Evolutionary conservation across 208 protist genomes (phyloP).

Genomic region (Leishmania gerbilli): DNA sequence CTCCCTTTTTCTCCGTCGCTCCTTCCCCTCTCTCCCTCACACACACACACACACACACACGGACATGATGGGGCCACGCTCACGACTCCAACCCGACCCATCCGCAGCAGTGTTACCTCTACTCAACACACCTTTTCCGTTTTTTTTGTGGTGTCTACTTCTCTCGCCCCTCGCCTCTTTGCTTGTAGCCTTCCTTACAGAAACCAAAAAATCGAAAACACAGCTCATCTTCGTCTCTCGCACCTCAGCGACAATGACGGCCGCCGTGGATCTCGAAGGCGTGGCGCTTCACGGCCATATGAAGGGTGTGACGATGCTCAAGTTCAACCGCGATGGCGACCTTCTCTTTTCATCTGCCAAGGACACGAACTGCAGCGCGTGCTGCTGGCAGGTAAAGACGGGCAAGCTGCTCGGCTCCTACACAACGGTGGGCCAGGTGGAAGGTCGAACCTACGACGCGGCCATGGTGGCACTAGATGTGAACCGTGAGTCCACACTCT

Average conservation of each 20-base stretch:
- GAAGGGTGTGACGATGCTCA: slow-evolving; percentile 91
- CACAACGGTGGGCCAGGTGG: slow-evolving; percentile 76
- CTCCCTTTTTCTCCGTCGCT: slow-evolving; percentile 2
- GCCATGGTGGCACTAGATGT: slow-evolving; percentile 95
- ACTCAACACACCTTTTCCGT: slow-evolving; percentile 15
- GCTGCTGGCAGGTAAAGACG: slow-evolving; percentile 92
- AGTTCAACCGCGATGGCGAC: slow-evolving; percentile 98
- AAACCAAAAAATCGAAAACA: slow-evolving; percentile 19
- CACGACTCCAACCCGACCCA: background rate
- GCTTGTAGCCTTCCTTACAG: background rate
- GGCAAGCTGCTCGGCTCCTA: slow-evolving; percentile 97
- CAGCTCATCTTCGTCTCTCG: background rate
- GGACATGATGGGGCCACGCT: background rate
- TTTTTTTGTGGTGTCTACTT: slow-evolving; percentile 7
- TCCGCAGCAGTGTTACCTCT: background rate
- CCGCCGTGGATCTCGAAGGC: slow-evolving; percentile 47
- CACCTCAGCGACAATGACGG: slow-evolving; percentile 20
- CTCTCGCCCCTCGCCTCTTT: background rate
- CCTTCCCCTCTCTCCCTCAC: background rate
- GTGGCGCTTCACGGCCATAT: slow-evolving; percentile 89
- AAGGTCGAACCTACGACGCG: slow-evolving; percentile 53
- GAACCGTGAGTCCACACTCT: slow-evolving; percentile 84
- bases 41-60: background rate
- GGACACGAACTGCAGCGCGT: slow-evolving; percentile 89
- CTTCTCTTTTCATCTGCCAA: slow-evolving; percentile 96